A percentile compares a stretch with the other conserved stretches of the same genome.
Conservation (phyloP, 2,329 filamentous ascomycete genomes). For the Cladosporium sp. region DNA sequence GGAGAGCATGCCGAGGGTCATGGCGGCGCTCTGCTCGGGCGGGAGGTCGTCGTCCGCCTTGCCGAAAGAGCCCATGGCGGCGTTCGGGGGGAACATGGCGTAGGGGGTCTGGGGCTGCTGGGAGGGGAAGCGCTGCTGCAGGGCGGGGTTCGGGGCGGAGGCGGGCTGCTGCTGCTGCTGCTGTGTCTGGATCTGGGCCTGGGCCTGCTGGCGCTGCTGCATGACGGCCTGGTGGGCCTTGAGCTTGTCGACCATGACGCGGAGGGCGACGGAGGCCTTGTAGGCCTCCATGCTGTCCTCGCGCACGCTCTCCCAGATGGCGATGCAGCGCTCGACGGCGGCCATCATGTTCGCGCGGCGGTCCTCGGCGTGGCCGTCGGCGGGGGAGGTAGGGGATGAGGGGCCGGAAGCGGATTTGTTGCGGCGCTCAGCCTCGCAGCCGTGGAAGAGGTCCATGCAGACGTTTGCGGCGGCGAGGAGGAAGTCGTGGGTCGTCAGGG, state of each 20-base stretch:
- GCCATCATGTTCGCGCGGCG: conserved; percentile 66
- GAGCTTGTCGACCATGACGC: conserved; percentile 77
- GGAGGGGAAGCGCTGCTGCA: not conserved
- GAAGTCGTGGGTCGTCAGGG: conserved; percentile 78
- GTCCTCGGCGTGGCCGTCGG: conserved; percentile 38
- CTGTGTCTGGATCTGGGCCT: not conserved
- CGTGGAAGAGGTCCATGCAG: conserved; percentile 72
- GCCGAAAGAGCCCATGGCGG: conserved; percentile 18
- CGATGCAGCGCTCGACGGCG: conserved; percentile 63
- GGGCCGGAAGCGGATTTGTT: conserved; percentile 15
- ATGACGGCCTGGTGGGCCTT: conserved; percentile 40
- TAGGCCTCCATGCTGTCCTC: conserved; percentile 82
- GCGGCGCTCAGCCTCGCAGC: conserved; percentile 41
- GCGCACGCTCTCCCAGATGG: conserved; percentile 73
- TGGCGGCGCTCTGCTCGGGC: conserved; percentile 59
- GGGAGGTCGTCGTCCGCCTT: conserved; percentile 47
- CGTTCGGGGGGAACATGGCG: conserved; percentile 28
- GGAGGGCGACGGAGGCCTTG: conserved; percentile 76
- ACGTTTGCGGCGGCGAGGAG: conserved; percentile 80
- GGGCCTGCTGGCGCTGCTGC: conserved; percentile 13
- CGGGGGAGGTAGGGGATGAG: conserved; percentile 17
- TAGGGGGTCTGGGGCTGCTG: conserved; percentile 11
- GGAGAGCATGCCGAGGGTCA: conserved; percentile 64
- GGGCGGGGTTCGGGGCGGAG: not conserved
- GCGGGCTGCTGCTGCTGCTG: conserved; percentile 8